Conservation (phyloP, 2,329 filamentous ascomycete genomes). For the Venturia aucupariae region DNA sequence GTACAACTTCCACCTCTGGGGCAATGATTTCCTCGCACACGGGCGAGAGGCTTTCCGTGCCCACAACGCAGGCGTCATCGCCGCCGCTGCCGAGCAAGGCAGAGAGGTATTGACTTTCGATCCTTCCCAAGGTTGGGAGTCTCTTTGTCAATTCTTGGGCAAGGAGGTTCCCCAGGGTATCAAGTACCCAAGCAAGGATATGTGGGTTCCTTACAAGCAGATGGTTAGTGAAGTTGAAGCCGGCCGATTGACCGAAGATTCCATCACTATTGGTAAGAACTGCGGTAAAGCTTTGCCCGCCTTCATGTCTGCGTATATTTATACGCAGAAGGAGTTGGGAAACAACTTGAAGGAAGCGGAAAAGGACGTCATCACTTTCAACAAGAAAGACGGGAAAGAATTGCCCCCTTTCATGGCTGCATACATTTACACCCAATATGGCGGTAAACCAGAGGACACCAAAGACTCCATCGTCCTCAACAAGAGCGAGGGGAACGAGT, state of each 20-base stretch:
- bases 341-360: not conserved
- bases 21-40: constrained; percentile 55
- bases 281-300: not conserved
- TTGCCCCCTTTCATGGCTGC: not conserved
- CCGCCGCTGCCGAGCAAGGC: constrained; percentile 35
- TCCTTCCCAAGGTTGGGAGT: constrained; percentile 45
- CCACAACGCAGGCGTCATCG: constrained; percentile 45
- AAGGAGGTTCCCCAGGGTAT: constrained; percentile 37
- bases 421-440: not conserved
- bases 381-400: not conserved
- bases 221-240: not conserved
- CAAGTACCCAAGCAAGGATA: constrained; percentile 10
- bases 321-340: not conserved
- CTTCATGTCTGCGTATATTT: not conserved
- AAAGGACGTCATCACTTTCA: not conserved
- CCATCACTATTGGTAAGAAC: not conserved
- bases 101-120: constrained; percentile 43
- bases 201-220: constrained; percentile 8
- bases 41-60: constrained; percentile 54
- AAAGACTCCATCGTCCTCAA: not conserved
- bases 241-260: not conserved
- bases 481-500: not conserved
- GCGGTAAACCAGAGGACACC: not conserved
- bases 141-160: constrained; percentile 46
- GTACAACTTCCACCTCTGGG: constrained; percentile 35